These are phyloP conservation scores for Dendrobium officinale DNA, from an alignment of 106 monocot species.

Conservation along the genomic window DNA sequence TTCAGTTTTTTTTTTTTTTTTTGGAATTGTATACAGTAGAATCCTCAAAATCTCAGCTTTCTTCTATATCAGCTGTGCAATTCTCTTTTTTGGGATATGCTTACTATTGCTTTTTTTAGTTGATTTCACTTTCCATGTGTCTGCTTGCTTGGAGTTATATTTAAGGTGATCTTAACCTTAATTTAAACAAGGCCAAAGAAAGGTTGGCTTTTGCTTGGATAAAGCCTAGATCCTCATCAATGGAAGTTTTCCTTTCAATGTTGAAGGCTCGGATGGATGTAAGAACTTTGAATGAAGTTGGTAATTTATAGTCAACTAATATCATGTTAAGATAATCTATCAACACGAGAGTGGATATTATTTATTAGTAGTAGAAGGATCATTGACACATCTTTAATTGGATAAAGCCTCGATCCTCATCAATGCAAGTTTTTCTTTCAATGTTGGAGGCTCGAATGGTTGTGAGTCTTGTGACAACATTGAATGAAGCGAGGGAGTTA, in stretches of 20 bases:
- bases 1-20: neutral
- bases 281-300: neutral
- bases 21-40: neutral
- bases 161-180: neutral
- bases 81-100: neutral
- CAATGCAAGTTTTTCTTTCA: too few relatives aligned
- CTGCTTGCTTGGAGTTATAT: neutral
- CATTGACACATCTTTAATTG: too few relatives aligned
- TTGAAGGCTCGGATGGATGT: neutral
- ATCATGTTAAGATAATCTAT: neutral
- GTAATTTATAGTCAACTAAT: neutral
- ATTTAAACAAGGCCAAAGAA: neutral
- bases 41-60: neutral
- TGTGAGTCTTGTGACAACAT: too few relatives aligned
- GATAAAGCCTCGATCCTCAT: too few relatives aligned
- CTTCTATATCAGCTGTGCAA: neutral
- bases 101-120: neutral
- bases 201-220: neutral
- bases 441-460: too few relatives aligned
- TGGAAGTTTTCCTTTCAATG: neutral
- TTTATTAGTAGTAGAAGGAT: too few relatives aligned
- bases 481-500: too few relatives aligned
- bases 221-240: neutral
- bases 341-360: neutral
- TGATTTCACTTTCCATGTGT: neutral